Evolutionary conservation across 2,329 filamentous ascomycete species (phyloP).

Genomic region (Colletotrichum australisinense): DNA sequence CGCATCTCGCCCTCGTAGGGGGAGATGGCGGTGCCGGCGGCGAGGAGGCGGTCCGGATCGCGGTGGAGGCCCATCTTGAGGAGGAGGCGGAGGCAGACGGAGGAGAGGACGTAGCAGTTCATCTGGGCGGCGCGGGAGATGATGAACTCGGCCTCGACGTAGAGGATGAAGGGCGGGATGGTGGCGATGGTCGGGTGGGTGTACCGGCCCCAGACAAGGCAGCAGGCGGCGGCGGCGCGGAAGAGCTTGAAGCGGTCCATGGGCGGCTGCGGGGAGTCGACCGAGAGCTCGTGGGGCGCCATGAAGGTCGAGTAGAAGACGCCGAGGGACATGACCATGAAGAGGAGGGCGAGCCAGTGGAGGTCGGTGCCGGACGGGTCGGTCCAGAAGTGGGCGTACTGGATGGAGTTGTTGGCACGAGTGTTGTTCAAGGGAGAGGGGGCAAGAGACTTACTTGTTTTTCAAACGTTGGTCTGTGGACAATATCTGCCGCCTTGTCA

Average conservation of each 20-base stretch:
- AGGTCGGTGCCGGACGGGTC: constrained; percentile 51
- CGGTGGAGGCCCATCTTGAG: constrained; percentile 70
- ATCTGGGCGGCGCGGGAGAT: constrained; percentile 62
- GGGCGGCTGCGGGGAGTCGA: constrained; percentile 51
- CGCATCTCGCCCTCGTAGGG: constrained; percentile 67
- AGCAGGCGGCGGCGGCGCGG: constrained; percentile 62
- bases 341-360: constrained; percentile 64
- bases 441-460: constrained; percentile 48
- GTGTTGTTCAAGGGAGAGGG: not conserved
- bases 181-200: constrained; percentile 60
- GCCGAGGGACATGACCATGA: constrained; percentile 57
- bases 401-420: not conserved
- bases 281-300: constrained; percentile 55
- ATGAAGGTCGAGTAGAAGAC: constrained; percentile 57
- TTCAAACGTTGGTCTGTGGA: constrained; percentile 65
- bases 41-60: constrained; percentile 63
- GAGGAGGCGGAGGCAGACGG: constrained; percentile 63
- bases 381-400: constrained; percentile 63
- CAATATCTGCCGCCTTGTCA: constrained; percentile 53
- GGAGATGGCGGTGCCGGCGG: constrained; percentile 58
- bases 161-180: constrained; percentile 63
- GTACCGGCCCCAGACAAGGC: constrained; percentile 62
- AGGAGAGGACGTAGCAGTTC: constrained; percentile 64
- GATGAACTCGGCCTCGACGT: constrained; percentile 65
- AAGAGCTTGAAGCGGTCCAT: constrained; percentile 60